phyloP scores from a whole-genome alignment of 2,329 filamentous ascomycete species.

The Ceratocystis albifundus region DNA sequence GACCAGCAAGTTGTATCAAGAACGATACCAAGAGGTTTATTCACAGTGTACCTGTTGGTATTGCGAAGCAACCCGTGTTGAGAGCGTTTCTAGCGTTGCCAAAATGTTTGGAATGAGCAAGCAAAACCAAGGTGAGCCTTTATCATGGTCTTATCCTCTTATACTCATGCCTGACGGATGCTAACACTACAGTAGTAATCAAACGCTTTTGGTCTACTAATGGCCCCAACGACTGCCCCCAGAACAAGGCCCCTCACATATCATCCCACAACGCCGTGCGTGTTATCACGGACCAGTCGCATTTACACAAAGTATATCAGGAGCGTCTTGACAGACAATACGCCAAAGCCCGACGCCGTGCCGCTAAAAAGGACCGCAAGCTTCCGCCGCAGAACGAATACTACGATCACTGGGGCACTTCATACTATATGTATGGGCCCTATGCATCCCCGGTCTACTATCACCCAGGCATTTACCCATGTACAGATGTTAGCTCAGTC shows the following conservation, averaged over 20 bases:
- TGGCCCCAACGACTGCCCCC: slow-evolving; percentile 38
- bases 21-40: slow-evolving; percentile 53
- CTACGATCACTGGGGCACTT: slow-evolving; percentile 44
- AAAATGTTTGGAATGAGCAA: slow-evolving; percentile 37
- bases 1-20: slow-evolving; percentile 60
- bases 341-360: slow-evolving; percentile 40
- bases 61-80: slow-evolving; percentile 48
- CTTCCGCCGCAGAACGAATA: slow-evolving; percentile 40
- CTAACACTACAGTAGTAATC: slow-evolving; percentile 23
- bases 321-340: slow-evolving; percentile 44
- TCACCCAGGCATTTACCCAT: slow-evolving; percentile 38
- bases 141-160: neutral
- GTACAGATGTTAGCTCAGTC: slow-evolving; percentile 32
- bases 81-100: slow-evolving; percentile 33
- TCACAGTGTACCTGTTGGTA: slow-evolving; percentile 75
- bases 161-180: neutral
- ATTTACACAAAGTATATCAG: slow-evolving; percentile 25
- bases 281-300: neutral
- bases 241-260: slow-evolving; percentile 55
- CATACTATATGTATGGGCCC: slow-evolving; percentile 40
- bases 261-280: slow-evolving; percentile 59
- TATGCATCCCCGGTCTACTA: slow-evolving; percentile 36
- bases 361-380: slow-evolving; percentile 38
- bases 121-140: slow-evolving; percentile 34
- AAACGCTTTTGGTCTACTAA: slow-evolving; percentile 41